These are phyloP conservation scores for Chaetothyriales sp. DNA, from an alignment of 2,329 filamentous ascomycete species.

Conservation along the genomic window DNA sequence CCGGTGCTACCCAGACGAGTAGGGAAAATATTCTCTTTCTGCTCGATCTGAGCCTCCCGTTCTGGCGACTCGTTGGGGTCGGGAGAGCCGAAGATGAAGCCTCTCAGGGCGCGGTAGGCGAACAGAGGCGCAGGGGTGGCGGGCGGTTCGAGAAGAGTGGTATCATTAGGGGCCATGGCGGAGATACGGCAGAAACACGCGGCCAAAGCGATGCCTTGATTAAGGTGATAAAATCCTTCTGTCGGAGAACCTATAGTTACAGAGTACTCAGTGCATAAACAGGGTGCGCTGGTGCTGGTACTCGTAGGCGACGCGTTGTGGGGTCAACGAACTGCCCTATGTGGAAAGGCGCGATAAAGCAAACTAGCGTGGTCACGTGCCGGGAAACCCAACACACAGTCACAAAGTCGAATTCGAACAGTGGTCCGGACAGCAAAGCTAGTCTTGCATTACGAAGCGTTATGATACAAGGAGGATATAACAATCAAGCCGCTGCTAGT, in stretches of 20 bases:
- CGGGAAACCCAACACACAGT: neutral
- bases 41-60: conserved; percentile 18
- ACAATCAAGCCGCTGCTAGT: too few relatives aligned
- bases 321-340: neutral
- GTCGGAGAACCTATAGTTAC: neutral
- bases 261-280: neutral
- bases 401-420: too few relatives aligned
- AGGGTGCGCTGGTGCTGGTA: neutral
- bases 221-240: neutral
- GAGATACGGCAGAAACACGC: neutral
- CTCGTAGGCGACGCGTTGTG: neutral
- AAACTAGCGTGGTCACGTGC: too few relatives aligned
- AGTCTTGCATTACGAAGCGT: too few relatives aligned
- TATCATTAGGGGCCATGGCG: conserved; percentile 14
- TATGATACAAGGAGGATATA: too few relatives aligned
- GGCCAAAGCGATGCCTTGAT: neutral
- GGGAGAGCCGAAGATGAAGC: conserved; percentile 49
- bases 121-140: conserved; percentile 53
- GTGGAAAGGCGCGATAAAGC: neutral
- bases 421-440: too few relatives aligned
- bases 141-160: conserved; percentile 36
- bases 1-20: conserved; percentile 2
- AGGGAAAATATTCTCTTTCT: conserved; percentile 9
- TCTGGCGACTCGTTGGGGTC: conserved; percentile 30
- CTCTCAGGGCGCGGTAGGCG: conserved; percentile 51